phyloP scores from a whole-genome alignment of 1,284 basidiomycete species.

The Irpex sp. region DNA sequence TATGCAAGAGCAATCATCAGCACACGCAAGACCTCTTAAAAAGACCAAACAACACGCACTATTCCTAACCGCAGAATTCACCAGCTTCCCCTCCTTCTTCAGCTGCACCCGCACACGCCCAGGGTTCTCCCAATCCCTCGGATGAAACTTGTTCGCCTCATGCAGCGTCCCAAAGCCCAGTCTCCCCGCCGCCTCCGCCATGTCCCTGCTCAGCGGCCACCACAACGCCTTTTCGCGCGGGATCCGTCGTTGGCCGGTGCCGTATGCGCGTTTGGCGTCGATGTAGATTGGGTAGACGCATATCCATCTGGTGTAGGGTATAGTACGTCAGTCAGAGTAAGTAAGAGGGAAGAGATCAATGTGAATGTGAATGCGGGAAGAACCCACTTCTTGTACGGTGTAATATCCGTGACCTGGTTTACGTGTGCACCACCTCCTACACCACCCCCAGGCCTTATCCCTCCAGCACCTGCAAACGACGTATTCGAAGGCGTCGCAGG shows the following conservation, averaged over 20 bases:
- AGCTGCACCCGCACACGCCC: slow-evolving; percentile 90
- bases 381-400: slow-evolving; percentile 74
- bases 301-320: too few species aligned
- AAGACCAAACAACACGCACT: slow-evolving; percentile 50
- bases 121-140: slow-evolving; percentile 96
- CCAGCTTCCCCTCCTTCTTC: slow-evolving; percentile 73
- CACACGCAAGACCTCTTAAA: background rate
- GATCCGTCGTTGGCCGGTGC: slow-evolving; percentile 80
- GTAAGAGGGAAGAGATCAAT: background rate
- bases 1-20: background rate
- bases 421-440: slow-evolving; percentile 5
- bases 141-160: slow-evolving; percentile 87
- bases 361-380: background rate
- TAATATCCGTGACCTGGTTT: slow-evolving; percentile 60
- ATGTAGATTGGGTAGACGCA: slow-evolving; percentile 96
- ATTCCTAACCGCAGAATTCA: slow-evolving; percentile 73
- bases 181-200: slow-evolving; percentile 78
- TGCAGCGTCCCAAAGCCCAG: slow-evolving; percentile 81
- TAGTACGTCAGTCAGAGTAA: background rate
- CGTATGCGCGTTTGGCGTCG: slow-evolving; percentile 89
- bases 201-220: slow-evolving; percentile 92
- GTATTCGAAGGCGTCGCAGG: slow-evolving; percentile 48
- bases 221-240: slow-evolving; percentile 79
- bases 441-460: slow-evolving; percentile 2
- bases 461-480: slow-evolving; percentile 24